Evolutionary conservation across 805 yeast species (phyloP).

Genomic region (Barnettozyma siamensis): DNA sequence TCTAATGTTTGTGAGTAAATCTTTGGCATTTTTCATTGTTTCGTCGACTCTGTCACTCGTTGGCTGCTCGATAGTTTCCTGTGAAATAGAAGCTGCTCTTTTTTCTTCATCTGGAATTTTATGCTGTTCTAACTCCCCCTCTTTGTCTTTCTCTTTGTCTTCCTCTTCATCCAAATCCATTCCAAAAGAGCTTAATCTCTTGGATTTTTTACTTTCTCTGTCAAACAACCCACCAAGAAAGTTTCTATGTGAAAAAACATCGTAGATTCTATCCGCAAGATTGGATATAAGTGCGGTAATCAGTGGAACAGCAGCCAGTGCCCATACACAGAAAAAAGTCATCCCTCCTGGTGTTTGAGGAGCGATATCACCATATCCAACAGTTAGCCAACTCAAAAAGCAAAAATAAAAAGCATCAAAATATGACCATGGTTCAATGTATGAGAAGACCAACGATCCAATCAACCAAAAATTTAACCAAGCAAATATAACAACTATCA

Average conservation of each 20-base stretch:
- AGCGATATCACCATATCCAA: constrained; percentile 77
- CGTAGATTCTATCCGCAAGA: constrained; percentile 56
- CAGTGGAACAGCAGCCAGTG: constrained; percentile 74
- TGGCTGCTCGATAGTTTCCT: too few species aligned
- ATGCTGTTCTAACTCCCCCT: too few species aligned
- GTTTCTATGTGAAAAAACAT: constrained; percentile 18
- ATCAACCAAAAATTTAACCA: constrained; percentile 61
- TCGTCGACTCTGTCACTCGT: neutral
- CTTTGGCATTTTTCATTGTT: neutral
- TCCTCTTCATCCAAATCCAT: constrained; percentile 2
- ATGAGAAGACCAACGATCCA: constrained; percentile 63
- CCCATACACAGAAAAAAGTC: constrained; percentile 75
- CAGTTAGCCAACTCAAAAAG: constrained; percentile 67
- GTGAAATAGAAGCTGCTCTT: too few species aligned
- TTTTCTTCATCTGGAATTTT: too few species aligned
- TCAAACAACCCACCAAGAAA: constrained; percentile 5
- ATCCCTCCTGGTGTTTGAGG: constrained; percentile 63
- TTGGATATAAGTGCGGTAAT: constrained; percentile 78
- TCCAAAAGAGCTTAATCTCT: neutral
- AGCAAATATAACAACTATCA: constrained; percentile 34
- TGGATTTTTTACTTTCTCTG: neutral
- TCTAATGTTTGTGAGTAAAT: constrained; percentile 23
- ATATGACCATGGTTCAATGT: constrained; percentile 65
- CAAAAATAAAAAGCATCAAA: constrained; percentile 72
- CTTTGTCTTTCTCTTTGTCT: too few species aligned